phyloP scores from a whole-genome alignment of 2,329 filamentous ascomycete species.

The Pleomassaria siparia region DNA sequence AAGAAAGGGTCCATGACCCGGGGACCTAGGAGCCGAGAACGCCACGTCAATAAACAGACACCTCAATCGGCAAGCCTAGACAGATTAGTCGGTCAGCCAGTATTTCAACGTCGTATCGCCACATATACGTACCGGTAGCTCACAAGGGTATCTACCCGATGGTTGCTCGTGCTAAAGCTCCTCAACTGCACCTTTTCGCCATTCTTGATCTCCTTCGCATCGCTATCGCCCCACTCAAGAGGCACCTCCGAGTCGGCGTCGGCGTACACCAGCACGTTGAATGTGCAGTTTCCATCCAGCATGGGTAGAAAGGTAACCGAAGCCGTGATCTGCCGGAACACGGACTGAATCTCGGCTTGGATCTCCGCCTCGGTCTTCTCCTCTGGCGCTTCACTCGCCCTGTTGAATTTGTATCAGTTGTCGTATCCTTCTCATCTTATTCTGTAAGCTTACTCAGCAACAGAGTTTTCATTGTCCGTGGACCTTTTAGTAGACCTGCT shows the following conservation, averaged over 20 bases:
- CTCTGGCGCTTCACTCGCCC: constrained; percentile 33
- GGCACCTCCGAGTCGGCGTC: constrained; percentile 96
- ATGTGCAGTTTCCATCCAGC: constrained; percentile 91
- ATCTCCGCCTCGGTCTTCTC: constrained; percentile 94
- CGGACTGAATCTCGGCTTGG: constrained; percentile 90
- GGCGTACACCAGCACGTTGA: constrained; percentile 97
- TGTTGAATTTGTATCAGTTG: constrained; percentile 28
- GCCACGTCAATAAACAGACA: neutral
- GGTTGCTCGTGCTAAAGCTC: constrained; percentile 93
- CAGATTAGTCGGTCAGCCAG: constrained; percentile 9
- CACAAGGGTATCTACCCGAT: constrained; percentile 91
- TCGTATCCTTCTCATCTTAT: constrained; percentile 4
- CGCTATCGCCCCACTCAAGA: constrained; percentile 97
- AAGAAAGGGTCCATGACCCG: neutral
- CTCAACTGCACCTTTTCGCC: constrained; percentile 94
- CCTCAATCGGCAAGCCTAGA: constrained; percentile 29
- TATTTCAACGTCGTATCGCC: neutral
- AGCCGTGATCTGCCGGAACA: constrained; percentile 97
- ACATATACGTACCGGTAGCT: constrained; percentile 67
- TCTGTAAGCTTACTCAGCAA: constrained; percentile 53
- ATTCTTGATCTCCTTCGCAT: constrained; percentile 93
- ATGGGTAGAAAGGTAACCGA: constrained; percentile 96
- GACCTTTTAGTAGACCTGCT: constrained; percentile 52
- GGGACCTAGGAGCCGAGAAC: constrained; percentile 4
- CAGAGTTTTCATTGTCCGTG: constrained; percentile 70